Evolutionary conservation across 1,284 basidiomycete species (phyloP), one percentile per base, ranked within the genome.

Genomic region (Athelia psychrophila): DNA sequence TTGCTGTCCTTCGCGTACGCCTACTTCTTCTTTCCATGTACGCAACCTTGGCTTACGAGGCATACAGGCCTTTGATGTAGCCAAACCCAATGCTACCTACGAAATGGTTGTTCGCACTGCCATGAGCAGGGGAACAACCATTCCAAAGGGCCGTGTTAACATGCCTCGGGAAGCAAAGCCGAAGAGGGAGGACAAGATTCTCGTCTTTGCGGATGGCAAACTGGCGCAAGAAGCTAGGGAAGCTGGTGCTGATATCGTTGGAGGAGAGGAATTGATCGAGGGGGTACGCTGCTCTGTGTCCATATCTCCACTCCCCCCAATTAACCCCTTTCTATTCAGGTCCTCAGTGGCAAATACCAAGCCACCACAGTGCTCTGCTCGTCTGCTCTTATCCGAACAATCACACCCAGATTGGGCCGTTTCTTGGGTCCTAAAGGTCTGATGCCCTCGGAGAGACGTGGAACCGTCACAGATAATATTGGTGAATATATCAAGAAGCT

Each of bases 381-480:
- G 0, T 84, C 91, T 3, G 79, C 82, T 16, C 81, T 98, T 61
- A 83, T 97, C 52, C 81, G 85, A 24, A 72, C 82, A 30, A 91
- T 98, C 55, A 86, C 90, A 22, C 84, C 87, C 13, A 83, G 82
- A 60, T 79, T 98, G 6, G 95, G 95, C 30, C 86, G 95, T 59
- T 83, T 93, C 54, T 79, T 99, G 23, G 97, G 96, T 64, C 95
- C 94, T 40, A 86, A 93, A 55, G 95, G 95, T 56, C 72, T 99
- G 50, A 98, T 99, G 94, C 96, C 96, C 15, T 92, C 91, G 8
- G 89, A 89, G 56, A 88, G 95, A 69, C 82, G 96, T 58, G 96
- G 96, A 2, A 97, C 95, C 1, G 96, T 98, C 8, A 92, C 91
- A 0, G 88, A 93, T 50, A 91, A 96, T 54, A 78, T 97, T 52